These are phyloP conservation scores for Hura crepitans DNA, from an alignment of 441 rosid species.

Conservation along the genomic window DNA sequence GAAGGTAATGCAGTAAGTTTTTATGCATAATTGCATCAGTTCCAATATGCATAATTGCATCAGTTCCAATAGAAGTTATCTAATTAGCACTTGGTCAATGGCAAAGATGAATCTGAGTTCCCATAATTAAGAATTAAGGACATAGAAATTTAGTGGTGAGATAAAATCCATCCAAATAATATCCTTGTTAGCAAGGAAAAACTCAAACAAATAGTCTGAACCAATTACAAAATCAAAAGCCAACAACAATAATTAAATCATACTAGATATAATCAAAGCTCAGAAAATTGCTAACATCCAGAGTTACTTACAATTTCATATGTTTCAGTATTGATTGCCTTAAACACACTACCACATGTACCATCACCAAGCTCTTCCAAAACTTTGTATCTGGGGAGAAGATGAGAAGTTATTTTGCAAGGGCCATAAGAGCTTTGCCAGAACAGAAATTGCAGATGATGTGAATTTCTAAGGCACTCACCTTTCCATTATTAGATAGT, in stretches of 20 bases:
- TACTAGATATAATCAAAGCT: background rate
- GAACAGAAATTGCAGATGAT: background rate
- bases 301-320: conserved; percentile 59
- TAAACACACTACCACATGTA: conserved; percentile 91
- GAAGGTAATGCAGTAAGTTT: background rate
- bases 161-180: background rate
- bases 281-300: background rate
- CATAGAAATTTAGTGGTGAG: background rate
- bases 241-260: conserved; percentile 6
- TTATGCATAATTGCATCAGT: background rate
- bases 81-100: background rate
- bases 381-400: conserved; percentile 61
- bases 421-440: background rate
- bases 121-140: background rate
- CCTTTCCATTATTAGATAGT: conserved; percentile 68
- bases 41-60: background rate
- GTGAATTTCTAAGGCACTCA: conserved; percentile 28
- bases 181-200: conserved; percentile 8
- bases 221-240: background rate
- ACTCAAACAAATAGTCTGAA: background rate
- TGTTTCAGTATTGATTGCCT: conserved; percentile 70
- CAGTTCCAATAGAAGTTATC: background rate
- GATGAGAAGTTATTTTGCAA: background rate
- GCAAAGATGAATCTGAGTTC: background rate
- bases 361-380: conserved; percentile 95